Percentiles rank a stretch among this genome's conserved stretches.
Evolutionary conservation across 768 basidiomycete species (phyloP).

Genomic region (Daedaleopsis nitida): DNA sequence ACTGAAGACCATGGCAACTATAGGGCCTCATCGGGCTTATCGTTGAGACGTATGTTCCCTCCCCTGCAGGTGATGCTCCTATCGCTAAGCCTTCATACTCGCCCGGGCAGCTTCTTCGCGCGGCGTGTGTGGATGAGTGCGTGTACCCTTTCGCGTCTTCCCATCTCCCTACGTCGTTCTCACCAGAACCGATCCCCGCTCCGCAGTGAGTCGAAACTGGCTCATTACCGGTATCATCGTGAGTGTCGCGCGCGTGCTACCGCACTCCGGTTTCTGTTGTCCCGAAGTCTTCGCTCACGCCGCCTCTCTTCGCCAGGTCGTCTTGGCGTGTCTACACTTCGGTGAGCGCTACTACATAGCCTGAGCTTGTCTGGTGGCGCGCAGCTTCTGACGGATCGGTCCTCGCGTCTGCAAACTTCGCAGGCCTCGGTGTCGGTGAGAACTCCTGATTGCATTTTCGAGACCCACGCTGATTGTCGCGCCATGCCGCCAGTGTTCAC

Average conservation of each 20-base stretch:
- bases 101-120: constrained; percentile 48
- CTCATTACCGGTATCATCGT: constrained; percentile 46
- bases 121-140: constrained; percentile 52
- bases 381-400: not conserved
- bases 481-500: constrained; percentile 42
- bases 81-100: not conserved
- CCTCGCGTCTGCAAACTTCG: not conserved
- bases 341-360: constrained; percentile 31
- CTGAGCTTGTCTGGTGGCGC: not conserved
- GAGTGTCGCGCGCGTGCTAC: constrained; percentile 18
- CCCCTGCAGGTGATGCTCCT: not conserved
- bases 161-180: not conserved
- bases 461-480: not conserved
- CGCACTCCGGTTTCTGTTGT: not conserved
- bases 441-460: not conserved
- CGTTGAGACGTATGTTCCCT: constrained; percentile 43
- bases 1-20: not conserved
- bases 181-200: not conserved
- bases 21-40: constrained; percentile 53
- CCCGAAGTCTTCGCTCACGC: not conserved
- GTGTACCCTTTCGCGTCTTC: constrained; percentile 15
- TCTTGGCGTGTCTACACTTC: constrained; percentile 44
- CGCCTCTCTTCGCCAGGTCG: constrained; percentile 30
- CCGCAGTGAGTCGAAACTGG: constrained; percentile 46
- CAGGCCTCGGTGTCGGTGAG: constrained; percentile 27